Conservation (phyloP, 306 rosid genomes). For the Amphicarpaea edgeworthii region DNA sequence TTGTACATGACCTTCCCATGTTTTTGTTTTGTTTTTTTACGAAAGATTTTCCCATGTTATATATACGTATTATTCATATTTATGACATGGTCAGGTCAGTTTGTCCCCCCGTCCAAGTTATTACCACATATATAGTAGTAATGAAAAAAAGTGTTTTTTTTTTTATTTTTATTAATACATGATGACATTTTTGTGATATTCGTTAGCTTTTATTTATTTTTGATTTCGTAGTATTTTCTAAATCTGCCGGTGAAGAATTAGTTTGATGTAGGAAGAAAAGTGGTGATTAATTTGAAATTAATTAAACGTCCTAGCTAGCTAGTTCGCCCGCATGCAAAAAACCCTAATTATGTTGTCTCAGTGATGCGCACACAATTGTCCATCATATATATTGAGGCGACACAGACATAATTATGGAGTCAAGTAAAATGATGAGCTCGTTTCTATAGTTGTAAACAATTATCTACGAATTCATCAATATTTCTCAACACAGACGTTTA, state of each 20-base stretch:
- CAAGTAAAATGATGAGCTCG: slow-evolving; percentile 38
- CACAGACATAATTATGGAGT: slow-evolving; percentile 46
- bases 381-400: slow-evolving; percentile 26
- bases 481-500: background rate
- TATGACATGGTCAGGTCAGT: background rate
- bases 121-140: too few relatives aligned
- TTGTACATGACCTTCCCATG: background rate
- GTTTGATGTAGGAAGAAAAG: slow-evolving; percentile 1
- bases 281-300: slow-evolving; percentile 20
- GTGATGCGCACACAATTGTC: slow-evolving; percentile 27
- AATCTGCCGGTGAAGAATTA: background rate
- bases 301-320: too few relatives aligned
- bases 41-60: too few relatives aligned
- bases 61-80: background rate
- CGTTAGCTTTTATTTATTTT: background rate
- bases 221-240: background rate
- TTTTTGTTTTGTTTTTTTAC: too few relatives aligned
- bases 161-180: background rate
- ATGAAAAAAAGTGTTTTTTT: background rate
- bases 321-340: slow-evolving; percentile 45
- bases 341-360: slow-evolving; percentile 51
- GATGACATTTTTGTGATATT: background rate
- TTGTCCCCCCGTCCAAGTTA: too few relatives aligned
- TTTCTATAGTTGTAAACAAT: background rate
- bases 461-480: background rate